Base-by-base conservation (phyloP, 441 rosid genomes). In the Jatropha multifida region DNA sequence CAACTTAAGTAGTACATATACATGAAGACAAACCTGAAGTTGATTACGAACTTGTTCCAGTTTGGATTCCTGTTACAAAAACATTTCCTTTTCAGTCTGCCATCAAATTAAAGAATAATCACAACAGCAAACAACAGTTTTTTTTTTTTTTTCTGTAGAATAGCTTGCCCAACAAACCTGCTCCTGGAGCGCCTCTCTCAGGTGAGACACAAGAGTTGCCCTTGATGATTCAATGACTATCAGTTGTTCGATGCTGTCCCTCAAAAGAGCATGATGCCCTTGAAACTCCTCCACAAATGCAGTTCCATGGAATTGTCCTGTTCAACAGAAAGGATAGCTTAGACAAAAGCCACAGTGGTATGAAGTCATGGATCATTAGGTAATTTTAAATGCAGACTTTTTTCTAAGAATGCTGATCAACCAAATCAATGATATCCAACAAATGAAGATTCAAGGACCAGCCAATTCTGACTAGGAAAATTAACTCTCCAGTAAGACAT, bases 101-200 rank as follows among this genome's bases (percentile, higher is more conserved):
- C 48, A 44, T 44, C 48, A 44, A 44, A 44, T 4, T 44, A 44
- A 12, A 44, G 10, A 44, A 44, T 8, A 44, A 75, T 14, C n/a
- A 72, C 64, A 66, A 73, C 20, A 38, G 17, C 10, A 54, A 58
- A 74, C 27, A 70, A 46, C 64, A 44, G 10, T 49, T 62, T 23
- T 54, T 38, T 51, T 51, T 51, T 17, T 54, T 54, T 54, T 54
- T 54, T 54, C 73, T 20, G 18, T 9, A 15, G 62, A 58, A 49
- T 38, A 81, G 72, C 76, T 71, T 40, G 48, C 72, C 68, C 44
- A 69, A 74, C 72, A 40, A 83, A 96, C 99, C 98, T 96, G 93
- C 81, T 94, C 99, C 72, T 84, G 92, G 69, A 96, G 88, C 80
- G 93, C 96, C 66, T 93, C 97, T 78, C 86, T 90, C 77, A 96